Base-by-base conservation (phyloP, 805 yeast species). In the Saccharomycopsis sp. region DNA sequence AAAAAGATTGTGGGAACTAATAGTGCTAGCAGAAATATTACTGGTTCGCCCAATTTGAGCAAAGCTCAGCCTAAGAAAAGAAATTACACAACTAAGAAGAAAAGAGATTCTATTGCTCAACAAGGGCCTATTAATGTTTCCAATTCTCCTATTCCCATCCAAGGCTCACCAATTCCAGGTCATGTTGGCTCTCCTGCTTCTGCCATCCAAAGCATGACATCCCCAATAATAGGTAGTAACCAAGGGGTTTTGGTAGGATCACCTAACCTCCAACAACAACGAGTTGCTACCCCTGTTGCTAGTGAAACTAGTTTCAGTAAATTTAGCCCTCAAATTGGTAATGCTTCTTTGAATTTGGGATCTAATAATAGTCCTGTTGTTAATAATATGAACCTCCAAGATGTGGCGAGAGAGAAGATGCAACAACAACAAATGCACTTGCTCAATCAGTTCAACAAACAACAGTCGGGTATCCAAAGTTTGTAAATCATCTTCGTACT, bases 31-130 rank as follows among this genome's bases (percentile, higher is more conserved):
- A 38, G 18, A 9, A 20, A 13, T 14, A 27, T 19, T 20, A 27
- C 40, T 15, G 14, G 32, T 17, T 41, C 46, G 13, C 48, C 48
- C 3, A 41, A 23, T 3, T 20, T 41, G 3, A n/a, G 30, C 13
- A 45, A 45, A 32, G 36, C 45, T 6, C 45, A 38, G 21, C 37
- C 45, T 4, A 31, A 33, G 17, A 41, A 41, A 23, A 34, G 48
- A 23, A 28, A 29, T 1, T 45, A 45, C 30, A 28, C 27, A 9
- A 27, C 43, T 2, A 45, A 45, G 27, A 42, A 45, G 48, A 36
- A 41, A 30, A 31, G 34, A 30, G 47, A 40, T 6, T 31, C 37
- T n/a, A 15, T 19, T n/a, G 23, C 15, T 17, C 21, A 17, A 5
- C 21, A 17, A 17, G 31, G 31, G 8, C 6, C 31, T 15, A 28